phyloP scores from a whole-genome alignment of 1,284 basidiomycete genomes.

The Cerrena zonata region DNA sequence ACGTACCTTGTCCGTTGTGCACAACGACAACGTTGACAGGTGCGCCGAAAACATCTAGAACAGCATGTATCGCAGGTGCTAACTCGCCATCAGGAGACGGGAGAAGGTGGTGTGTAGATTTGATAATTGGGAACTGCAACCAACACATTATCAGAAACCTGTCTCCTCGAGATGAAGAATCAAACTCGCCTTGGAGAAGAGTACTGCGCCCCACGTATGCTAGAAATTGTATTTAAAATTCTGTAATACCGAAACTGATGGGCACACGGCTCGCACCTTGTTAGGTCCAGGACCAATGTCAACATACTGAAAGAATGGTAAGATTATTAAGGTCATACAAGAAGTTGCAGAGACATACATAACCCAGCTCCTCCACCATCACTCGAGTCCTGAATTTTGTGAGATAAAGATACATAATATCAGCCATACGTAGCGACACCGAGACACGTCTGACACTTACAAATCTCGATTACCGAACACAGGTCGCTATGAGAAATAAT shows the following conservation, averaged over 20 bases:
- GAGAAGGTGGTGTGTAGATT: slow-evolving; percentile 82
- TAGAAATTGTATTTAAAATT: slow-evolving; percentile 27
- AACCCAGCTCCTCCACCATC: slow-evolving; percentile 75
- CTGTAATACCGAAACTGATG: background rate
- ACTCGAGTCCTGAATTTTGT: slow-evolving; percentile 79
- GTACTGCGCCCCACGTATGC: slow-evolving; percentile 87
- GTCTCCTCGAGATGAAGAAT: background rate
- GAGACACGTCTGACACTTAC: slow-evolving; percentile 36
- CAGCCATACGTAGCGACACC: no score
- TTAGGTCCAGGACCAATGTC: slow-evolving; percentile 85
- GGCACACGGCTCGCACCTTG: slow-evolving; percentile 8
- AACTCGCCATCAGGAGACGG: slow-evolving; percentile 87
- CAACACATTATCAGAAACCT: background rate
- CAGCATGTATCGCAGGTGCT: slow-evolving; percentile 87
- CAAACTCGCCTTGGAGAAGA: slow-evolving; percentile 67
- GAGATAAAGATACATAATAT: background rate
- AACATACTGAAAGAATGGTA: slow-evolving; percentile 64
- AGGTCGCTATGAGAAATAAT: slow-evolving; percentile 49
- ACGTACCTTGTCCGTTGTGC: slow-evolving; percentile 87
- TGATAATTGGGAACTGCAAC: slow-evolving; percentile 80
- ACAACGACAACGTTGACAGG: slow-evolving; percentile 79
- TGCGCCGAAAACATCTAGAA: slow-evolving; percentile 79
- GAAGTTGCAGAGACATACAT: slow-evolving; percentile 65
- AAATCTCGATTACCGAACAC: slow-evolving; percentile 88
- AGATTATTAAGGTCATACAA: no score